phyloP scores from a whole-genome alignment of 2,329 filamentous ascomycete species.

The Neonectria ditissima region DNA sequence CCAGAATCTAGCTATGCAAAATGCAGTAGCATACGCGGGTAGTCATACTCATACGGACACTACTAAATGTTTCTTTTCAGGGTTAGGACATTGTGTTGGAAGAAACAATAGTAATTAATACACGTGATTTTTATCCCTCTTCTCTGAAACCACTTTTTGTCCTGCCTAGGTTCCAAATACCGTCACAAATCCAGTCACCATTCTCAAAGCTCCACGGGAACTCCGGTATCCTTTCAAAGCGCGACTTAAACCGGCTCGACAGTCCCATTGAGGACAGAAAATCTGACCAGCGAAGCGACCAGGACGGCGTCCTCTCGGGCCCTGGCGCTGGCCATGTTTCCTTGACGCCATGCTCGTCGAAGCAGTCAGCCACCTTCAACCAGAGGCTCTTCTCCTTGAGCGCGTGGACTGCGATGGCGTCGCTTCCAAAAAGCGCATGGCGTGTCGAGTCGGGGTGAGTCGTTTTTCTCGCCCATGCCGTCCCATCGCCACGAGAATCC shows the following conservation, averaged over 20 bases:
- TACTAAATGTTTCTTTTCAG: too few relatives aligned
- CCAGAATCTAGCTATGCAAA: too few relatives aligned
- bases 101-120: neutral
- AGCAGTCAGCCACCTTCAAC: constrained; percentile 47
- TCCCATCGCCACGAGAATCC: constrained; percentile 44
- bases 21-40: too few relatives aligned
- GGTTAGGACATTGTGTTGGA: too few relatives aligned
- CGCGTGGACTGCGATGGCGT: constrained; percentile 44
- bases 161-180: constrained; percentile 43
- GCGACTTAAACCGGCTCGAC: constrained; percentile 30
- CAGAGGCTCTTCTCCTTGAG: constrained; percentile 44
- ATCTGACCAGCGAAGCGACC: constrained; percentile 40
- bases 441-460: constrained; percentile 41
- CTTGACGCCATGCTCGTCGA: constrained; percentile 45
- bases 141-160: constrained; percentile 28
- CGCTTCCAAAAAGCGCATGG: constrained; percentile 41
- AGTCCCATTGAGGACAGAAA: constrained; percentile 40
- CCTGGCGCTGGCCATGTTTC: constrained; percentile 22
- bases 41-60: too few relatives aligned
- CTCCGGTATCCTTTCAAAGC: constrained; percentile 41
- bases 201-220: constrained; percentile 34
- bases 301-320: constrained; percentile 19
- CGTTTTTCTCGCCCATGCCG: constrained; percentile 43
- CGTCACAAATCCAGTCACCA: constrained; percentile 43
- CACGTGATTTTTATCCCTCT: neutral